Evolutionary conservation across 23 red algal genomes (phyloP), one percentile per base, ranked within the genome.

Genomic region (Cyanidiococcus yangmingshanensis): DNA sequence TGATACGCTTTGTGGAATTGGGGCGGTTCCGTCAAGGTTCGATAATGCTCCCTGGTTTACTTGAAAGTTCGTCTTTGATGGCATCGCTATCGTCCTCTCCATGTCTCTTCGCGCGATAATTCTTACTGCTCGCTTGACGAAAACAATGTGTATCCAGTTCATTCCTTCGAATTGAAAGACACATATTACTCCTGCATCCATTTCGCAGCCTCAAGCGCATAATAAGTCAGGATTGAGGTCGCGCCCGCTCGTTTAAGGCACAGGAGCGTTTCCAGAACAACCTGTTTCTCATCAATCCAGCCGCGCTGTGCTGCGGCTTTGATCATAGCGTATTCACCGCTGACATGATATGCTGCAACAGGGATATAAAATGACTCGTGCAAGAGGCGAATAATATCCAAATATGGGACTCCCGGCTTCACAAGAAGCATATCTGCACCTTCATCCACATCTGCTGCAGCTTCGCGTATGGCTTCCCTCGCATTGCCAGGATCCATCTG

Each of bases 341-440:
- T 84, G 21, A 98, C 94, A 67, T 98, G 94, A 76, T 98, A 98
- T 0, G 87, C 94, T 17, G 89, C 78, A 74, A 98, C 80, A 1
- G 94, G 94, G 7, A 98, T 39, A 21, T 32, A 50, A 16, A 82
- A 89, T 3, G 77, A 39, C 36, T 89, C 79, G 17, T 82, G 83
- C 17, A 98, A 76, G 34, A 80, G 63, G 36, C 67, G 85, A 38
- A 98, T 86, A 39, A 98, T 91, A 83, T 98, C 94, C 40, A 98
- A 45, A 68, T 91, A 98, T 58, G 94, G 94, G 57, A 98, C 67
- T 1, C 94, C 94, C 2, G 94, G 94, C 76, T 98, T 98, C 21
- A 98, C 88, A 85, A 98, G 90, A 26, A 98, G 85, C 94, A 98
- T 98, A 50, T 98, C 94, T 21, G 94, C 94, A 37, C 94, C 94